These are phyloP conservation scores for Phytophthora megakarya DNA, from an alignment of 352 stramenopile genomes.

Conservation along the genomic window DNA sequence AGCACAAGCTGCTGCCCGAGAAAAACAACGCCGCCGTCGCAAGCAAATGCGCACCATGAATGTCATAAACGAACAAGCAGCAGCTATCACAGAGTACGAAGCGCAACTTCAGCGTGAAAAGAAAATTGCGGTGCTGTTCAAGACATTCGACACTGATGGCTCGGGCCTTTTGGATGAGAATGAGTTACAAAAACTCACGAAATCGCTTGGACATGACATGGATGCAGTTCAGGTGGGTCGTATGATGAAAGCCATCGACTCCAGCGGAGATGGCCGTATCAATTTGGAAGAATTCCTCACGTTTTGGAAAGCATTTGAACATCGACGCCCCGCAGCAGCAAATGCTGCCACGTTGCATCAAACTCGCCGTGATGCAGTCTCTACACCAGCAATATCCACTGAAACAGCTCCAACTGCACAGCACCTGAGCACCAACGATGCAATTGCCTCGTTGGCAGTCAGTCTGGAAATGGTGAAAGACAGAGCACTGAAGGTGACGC, in stretches of 20 bases:
- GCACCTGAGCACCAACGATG: constrained; percentile 26
- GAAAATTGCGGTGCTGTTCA: constrained; percentile 55
- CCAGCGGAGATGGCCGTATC: constrained; percentile 58
- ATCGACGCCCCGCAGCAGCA: constrained; percentile 15
- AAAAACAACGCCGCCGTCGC: constrained; percentile 42
- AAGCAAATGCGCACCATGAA: constrained; percentile 41
- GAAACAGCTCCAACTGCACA: not conserved
- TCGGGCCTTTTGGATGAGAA: constrained; percentile 62
- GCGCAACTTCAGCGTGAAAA: constrained; percentile 31
- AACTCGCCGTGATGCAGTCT: constrained; percentile 29
- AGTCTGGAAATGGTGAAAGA: constrained; percentile 61
- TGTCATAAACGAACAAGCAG: constrained; percentile 43
- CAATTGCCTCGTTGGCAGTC: constrained; percentile 45
- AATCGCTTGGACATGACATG: constrained; percentile 56
- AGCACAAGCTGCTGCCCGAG: constrained; percentile 35
- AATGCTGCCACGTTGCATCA: constrained; percentile 23
- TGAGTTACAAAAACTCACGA: constrained; percentile 54
- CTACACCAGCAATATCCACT: not conserved
- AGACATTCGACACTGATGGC: constrained; percentile 57
- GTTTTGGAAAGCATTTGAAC: constrained; percentile 72
- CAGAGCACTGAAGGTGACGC: constrained; percentile 46
- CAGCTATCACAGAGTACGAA: constrained; percentile 42
- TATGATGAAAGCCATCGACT: constrained; percentile 69
- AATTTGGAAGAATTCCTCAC: constrained; percentile 69
- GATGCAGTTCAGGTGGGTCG: constrained; percentile 44